Evolutionary conservation across 371 early-diverging fungal species (phyloP).

Genomic region (Dichotomocladium elegans): DNA sequence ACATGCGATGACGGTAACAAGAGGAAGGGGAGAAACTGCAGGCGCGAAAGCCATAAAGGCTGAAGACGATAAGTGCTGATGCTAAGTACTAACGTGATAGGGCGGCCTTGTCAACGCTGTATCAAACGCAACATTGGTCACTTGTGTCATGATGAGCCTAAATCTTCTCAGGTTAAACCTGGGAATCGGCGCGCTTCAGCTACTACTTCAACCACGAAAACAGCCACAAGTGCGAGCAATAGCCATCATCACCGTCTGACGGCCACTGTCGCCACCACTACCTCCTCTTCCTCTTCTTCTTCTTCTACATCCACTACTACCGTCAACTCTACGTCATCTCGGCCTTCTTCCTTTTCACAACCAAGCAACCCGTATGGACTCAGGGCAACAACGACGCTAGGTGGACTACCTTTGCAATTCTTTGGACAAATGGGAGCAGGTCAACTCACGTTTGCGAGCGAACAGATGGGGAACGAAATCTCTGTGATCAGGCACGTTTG

Average conservation of each 20-base stretch:
- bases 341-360: background rate
- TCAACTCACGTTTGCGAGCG: conserved; percentile 71
- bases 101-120: conserved; percentile 88
- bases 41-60: background rate
- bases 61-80: background rate
- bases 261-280: too few species aligned
- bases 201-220: background rate
- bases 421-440: conserved; percentile 50
- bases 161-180: background rate
- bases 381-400: conserved; percentile 25
- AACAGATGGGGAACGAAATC: conserved; percentile 76
- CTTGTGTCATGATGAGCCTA: conserved; percentile 69
- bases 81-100: conserved; percentile 15
- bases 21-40: background rate
- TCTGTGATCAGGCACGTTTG: conserved; percentile 62
- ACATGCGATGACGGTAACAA: conserved; percentile 66
- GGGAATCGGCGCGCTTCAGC: background rate
- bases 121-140: conserved; percentile 87
- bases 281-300: too few species aligned
- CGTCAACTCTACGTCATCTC: too few species aligned
- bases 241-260: background rate
- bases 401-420: conserved; percentile 39
- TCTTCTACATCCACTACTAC: too few species aligned
- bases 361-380: background rate
- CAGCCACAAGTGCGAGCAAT: background rate